Base-by-base conservation (phyloP, 805 yeast genomes). In the Henningerozyma blattae region DNA sequence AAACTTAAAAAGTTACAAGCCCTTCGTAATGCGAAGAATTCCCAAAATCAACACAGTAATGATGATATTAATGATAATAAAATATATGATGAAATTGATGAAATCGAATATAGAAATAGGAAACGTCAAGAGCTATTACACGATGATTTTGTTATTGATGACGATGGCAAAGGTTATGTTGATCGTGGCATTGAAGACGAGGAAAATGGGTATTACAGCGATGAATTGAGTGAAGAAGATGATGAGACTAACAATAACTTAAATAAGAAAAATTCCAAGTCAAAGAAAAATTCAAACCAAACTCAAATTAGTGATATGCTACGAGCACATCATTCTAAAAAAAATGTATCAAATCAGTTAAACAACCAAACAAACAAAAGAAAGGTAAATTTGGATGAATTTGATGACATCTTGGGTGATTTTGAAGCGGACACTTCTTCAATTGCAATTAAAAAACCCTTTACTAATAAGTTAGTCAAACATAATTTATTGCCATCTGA, bases 71-170 rank as follows among this genome's bases (percentile, higher is more conserved):
- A 67, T 28, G 68, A 62, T 18, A 74, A 69, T 31, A 74, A 37
- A 29, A 34, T 89, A 39, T 91, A 87, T 52, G 96, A 89, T 47
- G 87, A 84, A 49, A 78, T 86, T 4, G 94, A 82, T 50, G 95
- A 86, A 47, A 76, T 68, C 20, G 75, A 77, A 25, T 89, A 74
- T 57, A 66, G 89, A 44, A 70, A 70, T 45, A 81, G 75, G 51
- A 83, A 82, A 53, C 72, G 93, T 46, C 74, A 80, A 38, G 83
- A 86, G 38, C 64, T 91, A 31, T 66, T 85, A 56, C 77, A 81
- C 40, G 95, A 89, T 49, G 95, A 89, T 54, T 89, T 89, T 52
- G 91, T 89, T 25, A 94, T 85, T 2, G 95, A 86, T 53, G 97
- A 89, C 54, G 76, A 81, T 44, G 95, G 95, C 20, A 80, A 78